A percentile compares a stretch with the other conserved stretches of the same genome.
phyloP scores from a whole-genome alignment of 495 filamentous ascomycete species.

The Tuber aestivum region DNA sequence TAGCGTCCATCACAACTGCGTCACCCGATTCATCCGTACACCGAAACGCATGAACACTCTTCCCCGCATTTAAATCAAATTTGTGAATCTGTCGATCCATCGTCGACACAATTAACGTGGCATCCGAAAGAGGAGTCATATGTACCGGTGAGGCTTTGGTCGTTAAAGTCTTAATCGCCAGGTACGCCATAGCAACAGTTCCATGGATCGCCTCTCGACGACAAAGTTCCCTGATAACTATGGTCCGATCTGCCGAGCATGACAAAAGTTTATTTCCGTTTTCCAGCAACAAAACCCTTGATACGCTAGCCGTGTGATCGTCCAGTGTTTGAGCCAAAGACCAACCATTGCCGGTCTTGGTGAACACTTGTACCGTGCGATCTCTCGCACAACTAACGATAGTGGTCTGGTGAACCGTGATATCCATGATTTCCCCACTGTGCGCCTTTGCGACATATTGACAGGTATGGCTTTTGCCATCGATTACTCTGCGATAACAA shows the following conservation, averaged over 20 bases:
- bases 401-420: constrained; percentile 61
- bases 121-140: constrained; percentile 62
- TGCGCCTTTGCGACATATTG: constrained; percentile 62
- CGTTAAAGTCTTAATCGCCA: constrained; percentile 67
- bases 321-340: constrained; percentile 67
- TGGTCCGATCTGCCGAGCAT: constrained; percentile 78
- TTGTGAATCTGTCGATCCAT: constrained; percentile 73
- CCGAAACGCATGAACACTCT: constrained; percentile 66
- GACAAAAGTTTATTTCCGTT: constrained; percentile 69
- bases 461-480: constrained; percentile 38
- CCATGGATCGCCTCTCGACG: constrained; percentile 54
- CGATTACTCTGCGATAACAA: constrained; percentile 46
- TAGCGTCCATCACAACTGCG: constrained; percentile 70
- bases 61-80: constrained; percentile 68
- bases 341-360: constrained; percentile 51
- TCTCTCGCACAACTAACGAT: constrained; percentile 80
- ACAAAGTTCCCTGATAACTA: constrained; percentile 63
- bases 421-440: constrained; percentile 74
- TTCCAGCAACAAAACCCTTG: constrained; percentile 56
- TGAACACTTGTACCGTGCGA: constrained; percentile 83
- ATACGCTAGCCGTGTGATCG: constrained; percentile 69
- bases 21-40: constrained; percentile 75
- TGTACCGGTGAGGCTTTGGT: constrained; percentile 80
- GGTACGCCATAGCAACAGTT: constrained; percentile 54
- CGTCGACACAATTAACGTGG: constrained; percentile 66